phyloP scores from a whole-genome alignment of 2,329 filamentous ascomycete genomes.

The Neonectria magnoliae region DNA sequence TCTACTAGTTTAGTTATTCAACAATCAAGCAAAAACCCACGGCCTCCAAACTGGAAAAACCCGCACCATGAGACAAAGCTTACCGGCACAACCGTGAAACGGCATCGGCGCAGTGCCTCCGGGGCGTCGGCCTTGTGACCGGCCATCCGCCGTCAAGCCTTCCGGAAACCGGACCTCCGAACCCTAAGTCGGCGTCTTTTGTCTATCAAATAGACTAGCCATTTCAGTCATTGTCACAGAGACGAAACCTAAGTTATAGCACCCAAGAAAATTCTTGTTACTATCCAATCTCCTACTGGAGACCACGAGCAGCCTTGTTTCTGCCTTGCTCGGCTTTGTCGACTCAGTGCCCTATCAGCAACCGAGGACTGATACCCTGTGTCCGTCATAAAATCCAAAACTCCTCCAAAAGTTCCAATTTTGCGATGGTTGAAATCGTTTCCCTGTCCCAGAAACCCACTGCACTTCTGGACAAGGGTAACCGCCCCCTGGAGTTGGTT shows the following conservation, averaged over 20 bases:
- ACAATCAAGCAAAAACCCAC: neutral
- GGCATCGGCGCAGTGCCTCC: neutral
- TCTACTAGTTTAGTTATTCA: neutral
- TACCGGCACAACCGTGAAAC: neutral
- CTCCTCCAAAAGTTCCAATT: slow-evolving; percentile 7
- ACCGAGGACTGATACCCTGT: slow-evolving; percentile 8
- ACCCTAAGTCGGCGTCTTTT: neutral
- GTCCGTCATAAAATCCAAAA: neutral
- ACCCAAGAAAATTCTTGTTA: neutral
- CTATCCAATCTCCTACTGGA: neutral
- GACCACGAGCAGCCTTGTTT: neutral
- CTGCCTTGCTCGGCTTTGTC: slow-evolving; percentile 3
- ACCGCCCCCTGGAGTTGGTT: slow-evolving; percentile 1
- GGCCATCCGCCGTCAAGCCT: neutral
- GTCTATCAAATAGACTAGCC: too few relatives aligned
- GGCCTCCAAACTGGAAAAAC: neutral
- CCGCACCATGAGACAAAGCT: neutral
- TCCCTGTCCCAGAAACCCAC: slow-evolving; percentile 38
- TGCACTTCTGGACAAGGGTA: slow-evolving; percentile 35
- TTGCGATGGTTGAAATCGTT: slow-evolving; percentile 25
- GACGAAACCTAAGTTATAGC: neutral
- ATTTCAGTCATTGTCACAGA: neutral
- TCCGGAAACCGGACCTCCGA: neutral
- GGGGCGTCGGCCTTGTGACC: neutral
- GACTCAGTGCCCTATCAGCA: neutral